A percentile compares a stretch with the other conserved stretches of the same genome.
Evolutionary conservation across 441 rosid genomes (phyloP).

Genomic region (Breynia disticha): DNA sequence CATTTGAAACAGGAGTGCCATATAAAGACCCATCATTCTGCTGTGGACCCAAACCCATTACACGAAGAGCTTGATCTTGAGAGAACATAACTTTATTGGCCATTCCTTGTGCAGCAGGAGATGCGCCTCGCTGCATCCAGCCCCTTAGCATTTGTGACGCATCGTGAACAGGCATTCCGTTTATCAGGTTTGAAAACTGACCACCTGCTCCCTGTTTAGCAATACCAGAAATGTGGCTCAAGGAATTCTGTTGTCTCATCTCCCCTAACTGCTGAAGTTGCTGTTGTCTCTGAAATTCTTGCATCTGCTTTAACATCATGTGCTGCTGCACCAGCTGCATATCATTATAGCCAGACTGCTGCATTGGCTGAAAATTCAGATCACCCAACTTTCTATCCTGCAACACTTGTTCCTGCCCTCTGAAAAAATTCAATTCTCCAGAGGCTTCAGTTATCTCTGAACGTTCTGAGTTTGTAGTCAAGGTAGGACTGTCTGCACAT

Average conservation of each 20-base stretch:
- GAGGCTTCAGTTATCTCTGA: constrained; percentile 60
- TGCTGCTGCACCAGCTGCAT: constrained; percentile 71
- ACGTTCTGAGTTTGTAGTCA: constrained; percentile 34
- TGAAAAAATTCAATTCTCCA: constrained; percentile 56
- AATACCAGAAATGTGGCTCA: constrained; percentile 37
- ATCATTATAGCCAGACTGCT: constrained; percentile 53
- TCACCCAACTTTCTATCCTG: constrained; percentile 39
- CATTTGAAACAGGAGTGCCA: constrained; percentile 47
- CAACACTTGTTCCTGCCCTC: constrained; percentile 51
- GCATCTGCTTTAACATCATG: constrained; percentile 54
- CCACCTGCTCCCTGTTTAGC: constrained; percentile 33
- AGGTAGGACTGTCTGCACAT: constrained; percentile 25
- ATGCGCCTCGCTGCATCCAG: constrained; percentile 44
- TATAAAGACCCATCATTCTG: constrained; percentile 60
- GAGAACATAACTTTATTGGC: constrained; percentile 44
- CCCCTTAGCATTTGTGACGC: constrained; percentile 32
- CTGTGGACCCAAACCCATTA: constrained; percentile 44
- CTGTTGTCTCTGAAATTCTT: constrained; percentile 65
- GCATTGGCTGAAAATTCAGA: constrained; percentile 50
- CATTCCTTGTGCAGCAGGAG: constrained; percentile 45
- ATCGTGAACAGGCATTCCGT: constrained; percentile 58
- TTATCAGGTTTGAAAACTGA: constrained; percentile 40
- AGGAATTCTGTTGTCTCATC: constrained; percentile 38
- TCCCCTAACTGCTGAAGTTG: constrained; percentile 45
- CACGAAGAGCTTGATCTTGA: constrained; percentile 39